phyloP scores from a whole-genome alignment of 129 eudicot genomes.

The Escallonia herrerae region DNA sequence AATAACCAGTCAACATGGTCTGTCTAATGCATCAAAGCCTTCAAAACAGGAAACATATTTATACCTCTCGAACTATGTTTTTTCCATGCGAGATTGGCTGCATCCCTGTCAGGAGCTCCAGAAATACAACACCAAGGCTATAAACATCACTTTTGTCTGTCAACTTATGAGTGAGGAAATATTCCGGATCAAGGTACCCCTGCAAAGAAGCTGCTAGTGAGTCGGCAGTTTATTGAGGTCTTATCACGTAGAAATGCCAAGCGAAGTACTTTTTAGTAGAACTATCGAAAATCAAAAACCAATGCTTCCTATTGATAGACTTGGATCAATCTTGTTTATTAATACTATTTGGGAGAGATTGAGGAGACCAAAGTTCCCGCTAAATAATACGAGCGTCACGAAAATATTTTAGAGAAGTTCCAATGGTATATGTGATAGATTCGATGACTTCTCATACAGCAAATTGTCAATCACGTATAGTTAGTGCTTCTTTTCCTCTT shows the following conservation, averaged over 20 bases:
- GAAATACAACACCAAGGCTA: conserved; percentile 85
- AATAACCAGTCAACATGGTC: neutral
- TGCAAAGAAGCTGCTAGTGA: conserved; percentile 18
- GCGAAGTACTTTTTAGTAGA: no score
- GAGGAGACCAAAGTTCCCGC: no score
- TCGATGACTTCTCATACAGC: no score
- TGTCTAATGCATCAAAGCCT: neutral
- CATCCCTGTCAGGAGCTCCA: conserved; percentile 79
- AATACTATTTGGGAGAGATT: no score
- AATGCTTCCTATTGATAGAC: no score
- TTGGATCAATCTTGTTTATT: no score
- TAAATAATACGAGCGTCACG: no score
- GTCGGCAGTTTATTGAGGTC: neutral
- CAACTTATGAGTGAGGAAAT: conserved; percentile 80
- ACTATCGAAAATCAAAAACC: no score
- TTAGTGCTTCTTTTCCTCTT: no score
- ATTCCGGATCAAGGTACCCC: conserved; percentile 97
- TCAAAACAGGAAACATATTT: neutral
- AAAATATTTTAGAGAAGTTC: no score
- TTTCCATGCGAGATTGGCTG: conserved; percentile 88
- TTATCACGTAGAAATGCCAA: neutral
- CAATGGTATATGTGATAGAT: no score
- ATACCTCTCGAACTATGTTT: conserved; percentile 92
- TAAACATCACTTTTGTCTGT: conserved; percentile 94
- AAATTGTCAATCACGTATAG: no score